phyloP scores from a whole-genome alignment of 768 basidiomycete genomes.

The Termitomyces sp. region DNA sequence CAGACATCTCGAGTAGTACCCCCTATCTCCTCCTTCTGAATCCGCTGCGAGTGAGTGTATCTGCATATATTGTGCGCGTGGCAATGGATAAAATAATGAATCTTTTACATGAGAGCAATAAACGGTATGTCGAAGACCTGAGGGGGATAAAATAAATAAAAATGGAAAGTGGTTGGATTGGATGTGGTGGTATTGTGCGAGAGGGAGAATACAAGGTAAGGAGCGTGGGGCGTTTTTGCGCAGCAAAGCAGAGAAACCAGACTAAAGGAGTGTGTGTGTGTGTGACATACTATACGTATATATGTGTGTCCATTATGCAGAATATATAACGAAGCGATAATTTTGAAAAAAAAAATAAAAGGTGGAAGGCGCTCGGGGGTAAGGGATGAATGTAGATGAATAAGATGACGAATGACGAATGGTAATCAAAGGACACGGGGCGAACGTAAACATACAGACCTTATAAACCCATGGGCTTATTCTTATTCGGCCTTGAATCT shows the following conservation, averaged over 20 bases:
- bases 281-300: too few relatives aligned
- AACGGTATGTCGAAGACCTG: background rate
- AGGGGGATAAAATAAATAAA: background rate
- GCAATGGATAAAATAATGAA: background rate
- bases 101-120: constrained; percentile 9
- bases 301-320: background rate
- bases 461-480: background rate
- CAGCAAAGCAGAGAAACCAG: background rate
- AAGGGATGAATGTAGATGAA: background rate
- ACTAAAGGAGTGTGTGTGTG: constrained; percentile 12
- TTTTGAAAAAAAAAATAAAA: background rate
- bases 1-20: too few relatives aligned
- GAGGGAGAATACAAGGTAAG: constrained; percentile 1
- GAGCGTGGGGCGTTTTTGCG: constrained; percentile 9
- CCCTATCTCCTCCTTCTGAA: background rate
- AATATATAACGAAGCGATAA: background rate
- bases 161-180: background rate
- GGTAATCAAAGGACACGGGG: background rate
- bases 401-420: background rate
- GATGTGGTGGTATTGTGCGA: background rate
- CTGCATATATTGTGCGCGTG: background rate
- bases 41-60: background rate
- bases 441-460: background rate
- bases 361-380: background rate
- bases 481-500: constrained; percentile 36